Evolutionary conservation across 2,329 filamentous ascomycete species (phyloP).

Genomic region (Cytospora leucostoma): DNA sequence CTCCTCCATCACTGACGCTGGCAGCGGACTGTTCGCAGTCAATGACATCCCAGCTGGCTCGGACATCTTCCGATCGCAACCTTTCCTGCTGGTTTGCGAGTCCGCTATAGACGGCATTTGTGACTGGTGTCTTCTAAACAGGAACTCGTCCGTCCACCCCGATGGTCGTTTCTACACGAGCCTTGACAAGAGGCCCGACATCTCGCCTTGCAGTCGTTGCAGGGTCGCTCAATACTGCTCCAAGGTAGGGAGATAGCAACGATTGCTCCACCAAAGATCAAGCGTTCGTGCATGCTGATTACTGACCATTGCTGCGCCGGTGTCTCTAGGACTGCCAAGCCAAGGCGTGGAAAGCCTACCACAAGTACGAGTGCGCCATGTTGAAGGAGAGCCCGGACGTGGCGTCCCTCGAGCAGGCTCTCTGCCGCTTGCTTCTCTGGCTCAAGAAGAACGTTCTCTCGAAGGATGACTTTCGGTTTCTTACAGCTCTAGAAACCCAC

Average conservation of each 20-base stretch:
- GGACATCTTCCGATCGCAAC: conserved; percentile 34
- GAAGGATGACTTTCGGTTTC: conserved; percentile 22
- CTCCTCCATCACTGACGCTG: conserved; percentile 30
- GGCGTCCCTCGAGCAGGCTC: conserved; percentile 27
- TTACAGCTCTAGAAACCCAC: conserved; percentile 33
- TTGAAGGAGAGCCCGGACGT: conserved; percentile 30
- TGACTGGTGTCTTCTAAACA: conserved; percentile 34
- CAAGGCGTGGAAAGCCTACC: conserved; percentile 35
- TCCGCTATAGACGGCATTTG: conserved; percentile 29
- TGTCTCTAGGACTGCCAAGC: conserved; percentile 34
- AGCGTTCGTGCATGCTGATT: background rate
- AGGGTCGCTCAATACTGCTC: conserved; percentile 34
- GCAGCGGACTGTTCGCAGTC: conserved; percentile 34
- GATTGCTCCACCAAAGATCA: too few relatives aligned
- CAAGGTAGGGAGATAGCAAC: conserved; percentile 28
- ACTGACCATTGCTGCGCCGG: background rate
- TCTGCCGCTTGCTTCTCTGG: conserved; percentile 35
- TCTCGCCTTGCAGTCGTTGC: conserved; percentile 32
- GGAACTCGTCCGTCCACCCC: conserved; percentile 11
- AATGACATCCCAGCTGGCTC: conserved; percentile 28
- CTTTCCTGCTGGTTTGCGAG: conserved; percentile 30
- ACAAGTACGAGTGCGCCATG: conserved; percentile 36
- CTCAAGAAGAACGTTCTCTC: conserved; percentile 31
- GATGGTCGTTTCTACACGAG: conserved; percentile 19
- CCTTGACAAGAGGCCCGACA: conserved; percentile 12